Evolutionary conservation across 1,284 basidiomycete genomes (phyloP), one percentile per base, ranked within the genome.

Genomic region (Pascua guehoae): DNA sequence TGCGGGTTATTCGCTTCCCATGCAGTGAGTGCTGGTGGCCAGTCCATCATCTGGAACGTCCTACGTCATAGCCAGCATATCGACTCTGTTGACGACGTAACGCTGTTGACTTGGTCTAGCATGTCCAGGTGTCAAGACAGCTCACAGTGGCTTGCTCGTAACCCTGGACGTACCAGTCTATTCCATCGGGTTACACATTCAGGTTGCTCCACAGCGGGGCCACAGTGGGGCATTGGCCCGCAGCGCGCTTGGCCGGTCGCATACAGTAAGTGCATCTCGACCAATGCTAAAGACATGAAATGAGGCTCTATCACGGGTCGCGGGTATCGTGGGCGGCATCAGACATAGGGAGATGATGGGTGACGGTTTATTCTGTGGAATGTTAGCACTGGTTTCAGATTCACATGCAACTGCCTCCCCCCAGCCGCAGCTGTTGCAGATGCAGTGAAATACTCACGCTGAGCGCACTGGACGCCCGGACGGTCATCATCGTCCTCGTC

Each of bases 401-500:
- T 36, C 17, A 12, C 37, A 36, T 9, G 8, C 32, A 12, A 9
- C 47, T 36, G 37, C 47, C 16, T n/a, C n/a, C n/a, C n/a, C n/a
- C n/a, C n/a, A n/a, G 16, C 24, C 39, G 40, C 45, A 24, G 10
- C 18, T 17, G 18, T 24, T 24, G 45, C 15, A 12, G 45, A 17
- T 32, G 39, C 15, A 14, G 42, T 12, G 8, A 11, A 10, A 16
- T 38, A 76, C 76, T 71, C 66, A 77, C 75, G 77, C 65, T 80
- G 78, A 53, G 78, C 78, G 69, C 79, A 80, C 70, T 80, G 79
- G 24, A 80, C 79, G 56, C 77, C 76, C 12, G 73, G 75, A 53
- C 78, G 71, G 47, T 64, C 71, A 9, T 64, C 73, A 41, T 65
- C 72, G 10, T 63, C 72, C 50, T 85, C 84, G 66, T 95, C 91